phyloP scores from a whole-genome alignment of 2,329 filamentous ascomycete species.

The Exserohilum rostratum region DNA sequence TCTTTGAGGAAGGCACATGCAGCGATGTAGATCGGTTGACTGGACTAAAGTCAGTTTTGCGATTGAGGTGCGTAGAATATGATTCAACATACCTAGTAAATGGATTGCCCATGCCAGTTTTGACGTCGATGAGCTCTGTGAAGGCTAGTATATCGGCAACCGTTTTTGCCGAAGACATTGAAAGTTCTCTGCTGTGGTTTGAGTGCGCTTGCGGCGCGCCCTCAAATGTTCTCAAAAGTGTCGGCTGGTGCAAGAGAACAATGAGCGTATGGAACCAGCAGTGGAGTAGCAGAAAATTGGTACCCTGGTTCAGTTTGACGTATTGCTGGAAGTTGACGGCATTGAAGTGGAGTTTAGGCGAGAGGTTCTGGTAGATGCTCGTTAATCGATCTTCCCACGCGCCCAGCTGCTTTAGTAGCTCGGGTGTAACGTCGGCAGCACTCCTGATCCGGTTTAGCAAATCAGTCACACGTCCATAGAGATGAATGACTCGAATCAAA shows the following conservation, averaged over 20 bases:
- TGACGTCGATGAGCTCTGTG: constrained; percentile 82
- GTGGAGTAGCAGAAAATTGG: constrained; percentile 84
- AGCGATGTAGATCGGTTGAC: constrained; percentile 89
- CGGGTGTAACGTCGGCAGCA: constrained; percentile 73
- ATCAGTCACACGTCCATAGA: constrained; percentile 85
- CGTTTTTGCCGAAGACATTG: constrained; percentile 89
- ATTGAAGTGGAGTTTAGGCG: constrained; percentile 79
- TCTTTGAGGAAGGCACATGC: constrained; percentile 89
- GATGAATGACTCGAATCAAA: constrained; percentile 80
- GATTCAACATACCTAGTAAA: constrained; percentile 64
- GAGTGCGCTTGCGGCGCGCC: constrained; percentile 73
- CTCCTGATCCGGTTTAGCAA: constrained; percentile 81
- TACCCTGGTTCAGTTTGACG: constrained; percentile 78
- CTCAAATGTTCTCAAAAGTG: constrained; percentile 77
- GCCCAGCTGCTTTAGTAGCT: constrained; percentile 72
- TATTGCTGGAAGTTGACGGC: constrained; percentile 86
- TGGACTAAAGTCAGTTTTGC: constrained; percentile 43
- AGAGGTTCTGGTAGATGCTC: constrained; percentile 74
- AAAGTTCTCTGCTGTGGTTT: constrained; percentile 78
- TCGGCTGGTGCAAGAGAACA: constrained; percentile 83
- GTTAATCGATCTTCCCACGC: constrained; percentile 84
- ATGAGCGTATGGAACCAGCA: constrained; percentile 90
- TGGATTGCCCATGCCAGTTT: constrained; percentile 84
- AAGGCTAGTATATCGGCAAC: constrained; percentile 89
- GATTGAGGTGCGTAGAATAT: background rate